These are phyloP conservation scores for Amanita thiersii DNA, from an alignment of 768 basidiomycete species.

Conservation along the genomic window DNA sequence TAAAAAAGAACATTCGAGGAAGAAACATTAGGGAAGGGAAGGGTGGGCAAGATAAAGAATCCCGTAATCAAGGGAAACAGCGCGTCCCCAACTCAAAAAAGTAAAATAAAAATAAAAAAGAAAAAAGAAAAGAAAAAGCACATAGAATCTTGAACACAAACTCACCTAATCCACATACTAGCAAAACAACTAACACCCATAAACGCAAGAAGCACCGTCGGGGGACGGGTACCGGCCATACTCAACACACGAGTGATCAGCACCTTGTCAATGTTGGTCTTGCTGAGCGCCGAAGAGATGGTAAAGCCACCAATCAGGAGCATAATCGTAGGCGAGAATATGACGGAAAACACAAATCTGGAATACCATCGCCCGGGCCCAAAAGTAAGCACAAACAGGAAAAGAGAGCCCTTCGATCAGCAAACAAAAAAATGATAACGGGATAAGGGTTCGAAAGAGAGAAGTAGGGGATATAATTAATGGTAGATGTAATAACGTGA, in stretches of 20 bases:
- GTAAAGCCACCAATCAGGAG: slow-evolving; percentile 97
- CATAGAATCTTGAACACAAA: no score
- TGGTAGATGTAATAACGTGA: slow-evolving; percentile 6
- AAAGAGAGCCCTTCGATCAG: slow-evolving; percentile 9
- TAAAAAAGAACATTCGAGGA: no score
- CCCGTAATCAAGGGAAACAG: no score
- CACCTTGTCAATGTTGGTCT: slow-evolving; percentile 90
- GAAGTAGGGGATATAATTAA: slow-evolving; percentile 1
- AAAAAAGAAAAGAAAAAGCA: slow-evolving; percentile 1
- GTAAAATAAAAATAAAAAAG: no score
- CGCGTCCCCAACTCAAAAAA: no score
- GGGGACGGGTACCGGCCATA: slow-evolving; percentile 83
- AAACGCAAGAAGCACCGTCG: slow-evolving; percentile 82
- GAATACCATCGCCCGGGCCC: no score
- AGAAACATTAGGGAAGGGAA: no score
- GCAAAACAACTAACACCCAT: slow-evolving; percentile 98
- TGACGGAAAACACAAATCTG: slow-evolving; percentile 86
- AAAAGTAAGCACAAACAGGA: no score
- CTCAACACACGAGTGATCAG: slow-evolving; percentile 86
- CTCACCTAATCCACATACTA: slow-evolving; percentile 97
- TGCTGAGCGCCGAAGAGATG: slow-evolving; percentile 91
- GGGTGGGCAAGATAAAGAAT: no score
- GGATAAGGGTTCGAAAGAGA: not conserved
- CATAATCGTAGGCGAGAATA: slow-evolving; percentile 99
- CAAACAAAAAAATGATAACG: not conserved